Evolutionary conservation across 345 rosid species (phyloP), one percentile per base, ranked within the genome.

Genomic region (Boechera divaricarpa): DNA sequence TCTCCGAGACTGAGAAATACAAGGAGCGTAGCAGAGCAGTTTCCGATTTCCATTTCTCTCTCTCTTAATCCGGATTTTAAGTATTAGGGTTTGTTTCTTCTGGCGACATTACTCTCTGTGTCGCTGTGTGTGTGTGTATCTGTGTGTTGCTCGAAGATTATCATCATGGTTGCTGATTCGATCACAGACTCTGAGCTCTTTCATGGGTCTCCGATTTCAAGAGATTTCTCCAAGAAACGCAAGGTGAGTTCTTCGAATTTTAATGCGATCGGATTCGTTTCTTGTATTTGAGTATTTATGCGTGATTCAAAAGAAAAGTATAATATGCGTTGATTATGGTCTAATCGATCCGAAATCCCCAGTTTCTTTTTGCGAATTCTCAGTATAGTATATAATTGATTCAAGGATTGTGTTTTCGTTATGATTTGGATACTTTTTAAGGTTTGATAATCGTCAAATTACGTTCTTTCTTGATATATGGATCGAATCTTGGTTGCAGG

Each of bases 1-100:
- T 77, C 72, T 63, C 0, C 5, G 76, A 71, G 77, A 72, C 32
- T 71, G 77, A 67, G 77, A 72, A 72, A 78, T 65, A 21, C 0
- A 72, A 69, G 68, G 88, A 87, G 78, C 77, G 87, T 76, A 75
- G 83, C 86, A 81, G 91, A 84, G 86, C 71, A 83, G 89, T 90
- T 87, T 86, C 85, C 85, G 94, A 87, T 87, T 86, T 83, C 86
- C 88, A 72, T 70, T 67, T 56, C 44, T 67, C 54, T 38, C 67
- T 73, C 3, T 38, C 49, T 64, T 54, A 55, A 84, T 67, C 75
- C 75, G 5, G 72, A 49, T 58, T 21, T 45, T 68, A 38, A 38
- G 39, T 24, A 38, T 80, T 91, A 89, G 94, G 93, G 88, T 86
- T 88, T 72, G 18, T 49, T 44, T 13, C 48, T 12, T 10, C 21